These are phyloP conservation scores for Mikania micrantha DNA, from an alignment of 129 eudicot species.

Conservation along the genomic window DNA sequence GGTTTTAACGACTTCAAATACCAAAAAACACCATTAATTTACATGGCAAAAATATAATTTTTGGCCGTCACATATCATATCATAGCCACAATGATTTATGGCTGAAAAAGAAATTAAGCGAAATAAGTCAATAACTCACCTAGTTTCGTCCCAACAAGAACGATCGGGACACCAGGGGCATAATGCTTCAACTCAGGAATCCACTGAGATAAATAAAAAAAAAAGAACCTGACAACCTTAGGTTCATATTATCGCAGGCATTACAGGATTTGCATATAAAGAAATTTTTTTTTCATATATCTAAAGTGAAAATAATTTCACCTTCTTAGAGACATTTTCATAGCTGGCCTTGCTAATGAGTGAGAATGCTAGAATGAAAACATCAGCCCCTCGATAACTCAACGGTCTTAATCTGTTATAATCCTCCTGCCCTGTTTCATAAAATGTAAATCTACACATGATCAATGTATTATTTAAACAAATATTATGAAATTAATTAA, in stretches of 20 bases:
- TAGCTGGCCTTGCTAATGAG: slow-evolving; percentile 96
- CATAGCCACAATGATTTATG: not conserved
- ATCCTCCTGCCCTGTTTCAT: slow-evolving; percentile 89
- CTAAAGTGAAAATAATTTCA: not conserved
- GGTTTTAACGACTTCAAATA: not conserved
- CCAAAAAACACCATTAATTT: not conserved
- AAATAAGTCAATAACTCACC: slow-evolving; percentile 44
- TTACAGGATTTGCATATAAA: not conserved
- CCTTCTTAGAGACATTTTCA: slow-evolving; percentile 95
- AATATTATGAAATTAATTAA: not conserved
- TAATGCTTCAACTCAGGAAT: slow-evolving; percentile 21
- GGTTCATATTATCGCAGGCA: not conserved
- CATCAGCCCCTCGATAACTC: slow-evolving; percentile 99
- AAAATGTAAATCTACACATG: not conserved
- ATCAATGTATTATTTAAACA: not conserved
- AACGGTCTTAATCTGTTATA: slow-evolving; percentile 93
- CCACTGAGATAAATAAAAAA: slow-evolving; percentile 51
- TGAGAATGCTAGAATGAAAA: slow-evolving; percentile 89
- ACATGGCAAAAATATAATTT: not conserved
- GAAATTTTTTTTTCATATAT: not conserved
- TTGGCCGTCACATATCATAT: no score
- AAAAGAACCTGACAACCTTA: not conserved
- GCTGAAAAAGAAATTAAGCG: slow-evolving; percentile 7
- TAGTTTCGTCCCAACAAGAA: slow-evolving; percentile 93
- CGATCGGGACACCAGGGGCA: slow-evolving; percentile 95